These are phyloP conservation scores for Tolypocladium ovalisporum DNA, from an alignment of 2,329 filamentous ascomycete genomes.

Conservation along the genomic window DNA sequence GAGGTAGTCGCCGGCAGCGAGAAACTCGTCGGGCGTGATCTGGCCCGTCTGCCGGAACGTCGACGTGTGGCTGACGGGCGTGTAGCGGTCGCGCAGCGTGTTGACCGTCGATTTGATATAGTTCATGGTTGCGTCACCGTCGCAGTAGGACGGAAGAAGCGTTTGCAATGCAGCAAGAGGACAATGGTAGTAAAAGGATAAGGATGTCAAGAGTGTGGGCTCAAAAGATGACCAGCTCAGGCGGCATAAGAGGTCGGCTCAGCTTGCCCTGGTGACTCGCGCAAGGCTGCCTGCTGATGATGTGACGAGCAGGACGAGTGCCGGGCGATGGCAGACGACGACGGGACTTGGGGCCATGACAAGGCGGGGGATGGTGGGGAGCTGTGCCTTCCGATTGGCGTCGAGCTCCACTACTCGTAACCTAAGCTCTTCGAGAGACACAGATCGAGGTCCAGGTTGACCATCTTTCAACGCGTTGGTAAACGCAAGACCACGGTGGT, in stretches of 20 bases:
- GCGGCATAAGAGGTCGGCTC: background rate
- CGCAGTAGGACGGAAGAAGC: background rate
- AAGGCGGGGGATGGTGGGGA: constrained; percentile 12
- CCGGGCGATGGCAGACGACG: background rate
- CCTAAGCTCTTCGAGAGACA: too few species aligned
- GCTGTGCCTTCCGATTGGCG: background rate
- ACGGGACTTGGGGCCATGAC: constrained; percentile 15
- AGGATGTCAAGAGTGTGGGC: background rate
- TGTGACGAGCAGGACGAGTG: constrained; percentile 3
- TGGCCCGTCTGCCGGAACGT: constrained; percentile 91
- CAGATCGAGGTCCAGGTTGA: too few species aligned
- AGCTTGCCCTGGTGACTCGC: constrained; percentile 4
- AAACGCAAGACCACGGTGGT: too few species aligned
- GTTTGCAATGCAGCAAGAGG: background rate
- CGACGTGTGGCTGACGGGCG: constrained; percentile 78
- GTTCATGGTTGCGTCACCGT: constrained; percentile 50
- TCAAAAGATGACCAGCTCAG: background rate
- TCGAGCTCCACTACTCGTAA: too few species aligned
- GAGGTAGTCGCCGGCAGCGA: constrained; percentile 90
- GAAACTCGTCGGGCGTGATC: constrained; percentile 95
- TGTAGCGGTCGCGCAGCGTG: constrained; percentile 82
- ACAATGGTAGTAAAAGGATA: background rate
- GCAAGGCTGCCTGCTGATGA: constrained; percentile 2
- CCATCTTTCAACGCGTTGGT: too few species aligned
- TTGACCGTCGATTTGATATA: constrained; percentile 88